Base-by-base conservation (phyloP, 2,329 filamentous ascomycete genomes). In the Aquanectria penicillioides region DNA sequence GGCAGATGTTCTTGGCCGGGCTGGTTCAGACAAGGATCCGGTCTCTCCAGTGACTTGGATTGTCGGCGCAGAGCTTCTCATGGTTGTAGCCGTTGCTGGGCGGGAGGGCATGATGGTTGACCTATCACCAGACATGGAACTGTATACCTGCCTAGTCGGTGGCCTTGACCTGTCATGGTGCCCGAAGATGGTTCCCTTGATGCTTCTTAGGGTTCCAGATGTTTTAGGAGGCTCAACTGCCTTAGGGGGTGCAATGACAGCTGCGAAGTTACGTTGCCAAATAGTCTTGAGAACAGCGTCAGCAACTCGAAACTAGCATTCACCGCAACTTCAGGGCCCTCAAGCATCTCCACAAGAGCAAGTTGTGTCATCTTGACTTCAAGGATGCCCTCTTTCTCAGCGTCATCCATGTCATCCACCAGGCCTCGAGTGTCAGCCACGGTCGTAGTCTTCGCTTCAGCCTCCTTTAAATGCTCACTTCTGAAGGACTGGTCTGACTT, bases 281-380 rank as follows among this genome's bases (percentile, higher is more conserved):
- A 98, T 0, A 99, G 80, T 61, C 91, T 85, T 3, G 88, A 86
- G 71, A 95, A 99, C 1, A 98, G 80, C 13, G 87, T 87, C 17
- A 99, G 79, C 33, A 99, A 81, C 74, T 97, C 93, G 64, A 92
- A 88, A 71, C 91, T 94, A 59, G 91, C 89, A 71, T 97, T 97
- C 47, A 98, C 92, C 15, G 95, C 94, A 55, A 89, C 86, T 57
- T 92, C 89, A 0, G 93, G 88, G 1, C 93, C 93, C 72, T 97
- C 93, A 4, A 92, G 79, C 13, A 95, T 79, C 75, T 98, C 94
- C 4, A 95, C 77, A 17, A 99, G 83, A 4, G 91, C 85, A 59
- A 99, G 81, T 70, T 98, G 94, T 10, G 94, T 97, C 86, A 98
- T 97, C 75, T 97, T 97, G 61, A 97, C 88, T 74, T 98, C 92